Evolutionary conservation across 257 asterid genomes (phyloP).

Genomic region (Nicotiana knightiana): DNA sequence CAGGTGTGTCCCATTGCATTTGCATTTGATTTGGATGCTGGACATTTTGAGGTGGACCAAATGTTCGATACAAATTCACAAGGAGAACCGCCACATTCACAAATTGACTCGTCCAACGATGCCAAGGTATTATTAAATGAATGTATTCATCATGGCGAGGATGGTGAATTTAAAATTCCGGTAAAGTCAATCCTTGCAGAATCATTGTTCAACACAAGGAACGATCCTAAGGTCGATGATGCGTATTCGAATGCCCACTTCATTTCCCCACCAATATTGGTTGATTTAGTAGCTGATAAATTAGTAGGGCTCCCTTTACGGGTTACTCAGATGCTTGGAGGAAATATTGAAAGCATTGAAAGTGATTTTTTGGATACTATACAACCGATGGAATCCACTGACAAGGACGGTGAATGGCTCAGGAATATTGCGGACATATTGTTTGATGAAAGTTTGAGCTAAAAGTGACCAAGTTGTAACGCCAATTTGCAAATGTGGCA

Average conservation of each 20-base stretch:
- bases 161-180: too few species aligned
- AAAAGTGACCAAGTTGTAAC: background rate
- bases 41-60: background rate
- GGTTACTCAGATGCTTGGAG: background rate
- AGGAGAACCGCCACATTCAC: too few species aligned
- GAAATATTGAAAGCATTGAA: background rate
- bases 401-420: background rate
- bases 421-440: background rate
- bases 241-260: too few species aligned
- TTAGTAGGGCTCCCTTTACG: too few species aligned
- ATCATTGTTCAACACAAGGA: background rate
- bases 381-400: background rate
- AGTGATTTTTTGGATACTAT: background rate
- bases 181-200: background rate
- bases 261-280: too few species aligned
- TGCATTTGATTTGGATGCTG: too few species aligned
- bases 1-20: too few species aligned
- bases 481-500: background rate
- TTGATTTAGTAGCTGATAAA: too few species aligned
- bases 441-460: background rate
- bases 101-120: too few species aligned
- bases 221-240: too few species aligned
- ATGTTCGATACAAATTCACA: background rate
- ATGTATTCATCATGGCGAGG: too few species aligned
- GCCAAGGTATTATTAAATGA: too few species aligned